These are phyloP conservation scores for Tulasnella sp. DNA, from an alignment of 768 basidiomycete genomes.

Conservation along the genomic window DNA sequence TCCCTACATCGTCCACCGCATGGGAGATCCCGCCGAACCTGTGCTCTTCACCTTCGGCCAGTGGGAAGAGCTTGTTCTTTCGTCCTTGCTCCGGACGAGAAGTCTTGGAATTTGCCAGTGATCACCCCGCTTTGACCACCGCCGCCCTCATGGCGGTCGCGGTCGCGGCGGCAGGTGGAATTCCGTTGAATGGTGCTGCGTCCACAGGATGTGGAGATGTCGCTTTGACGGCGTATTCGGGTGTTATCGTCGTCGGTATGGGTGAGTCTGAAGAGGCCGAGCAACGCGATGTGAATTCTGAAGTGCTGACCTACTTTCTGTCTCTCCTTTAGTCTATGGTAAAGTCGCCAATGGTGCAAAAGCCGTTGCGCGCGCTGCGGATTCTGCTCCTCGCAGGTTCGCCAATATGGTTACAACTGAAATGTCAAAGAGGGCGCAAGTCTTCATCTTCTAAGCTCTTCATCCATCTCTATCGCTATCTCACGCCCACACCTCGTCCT, in stretches of 20 bases:
- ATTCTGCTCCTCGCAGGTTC: background rate
- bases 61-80: background rate
- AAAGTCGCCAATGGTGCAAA: no score
- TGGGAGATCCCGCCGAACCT: conserved; percentile 1
- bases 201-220: background rate
- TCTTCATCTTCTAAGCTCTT: background rate
- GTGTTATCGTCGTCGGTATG: background rate
- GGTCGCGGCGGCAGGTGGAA: background rate
- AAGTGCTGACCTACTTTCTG: no score
- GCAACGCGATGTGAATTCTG: no score
- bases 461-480: background rate
- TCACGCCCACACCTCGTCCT: background rate
- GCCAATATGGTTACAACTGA: background rate
- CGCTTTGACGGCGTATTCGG: background rate
- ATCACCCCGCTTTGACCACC: background rate
- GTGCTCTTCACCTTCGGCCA: background rate
- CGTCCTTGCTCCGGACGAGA: background rate
- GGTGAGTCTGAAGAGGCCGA: no score
- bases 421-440: background rate
- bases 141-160: background rate
- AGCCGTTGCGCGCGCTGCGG: no score
- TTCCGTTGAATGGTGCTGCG: background rate
- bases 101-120: conserved; percentile 1
- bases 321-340: no score
- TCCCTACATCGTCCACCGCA: background rate